Conservation (phyloP, 306 rosid species). For the Alnus glutinosa region DNA sequence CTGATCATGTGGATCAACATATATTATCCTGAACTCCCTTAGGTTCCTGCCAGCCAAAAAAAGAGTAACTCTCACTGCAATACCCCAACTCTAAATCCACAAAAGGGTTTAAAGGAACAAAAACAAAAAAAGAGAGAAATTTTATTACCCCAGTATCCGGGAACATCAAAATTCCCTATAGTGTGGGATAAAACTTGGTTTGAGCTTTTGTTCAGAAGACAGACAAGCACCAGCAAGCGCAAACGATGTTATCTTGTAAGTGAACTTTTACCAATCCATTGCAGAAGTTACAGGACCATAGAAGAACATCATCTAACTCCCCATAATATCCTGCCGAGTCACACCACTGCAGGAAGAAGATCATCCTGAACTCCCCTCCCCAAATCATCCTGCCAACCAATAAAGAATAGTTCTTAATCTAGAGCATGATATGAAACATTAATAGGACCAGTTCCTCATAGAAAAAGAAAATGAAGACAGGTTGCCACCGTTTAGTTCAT, state of each 20-base stretch:
- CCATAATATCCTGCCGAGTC: not conserved
- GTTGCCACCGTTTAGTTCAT: not conserved
- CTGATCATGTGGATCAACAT: not conserved
- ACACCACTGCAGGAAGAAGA: constrained; percentile 16
- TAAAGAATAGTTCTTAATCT: not conserved
- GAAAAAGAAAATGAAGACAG: not conserved
- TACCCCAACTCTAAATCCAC: not conserved
- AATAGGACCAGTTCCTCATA: not conserved
- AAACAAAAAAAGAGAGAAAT: not conserved
- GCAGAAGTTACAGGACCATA: not conserved
- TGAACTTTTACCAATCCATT: not conserved
- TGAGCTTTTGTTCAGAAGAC: not conserved
- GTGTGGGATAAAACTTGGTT: not conserved
- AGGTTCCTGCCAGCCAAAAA: not conserved
- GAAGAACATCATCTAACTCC: not conserved
- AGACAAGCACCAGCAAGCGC: not conserved
- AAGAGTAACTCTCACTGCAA: not conserved
- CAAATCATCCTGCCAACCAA: constrained; percentile 15
- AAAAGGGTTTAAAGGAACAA: not conserved
- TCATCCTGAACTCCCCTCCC: constrained; percentile 14
- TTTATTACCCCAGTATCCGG: constrained; percentile 4
- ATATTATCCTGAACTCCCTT: not conserved
- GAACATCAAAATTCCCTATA: not conserved
- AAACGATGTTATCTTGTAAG: not conserved
- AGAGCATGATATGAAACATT: not conserved